These are phyloP conservation scores for Cryptosporidium sp. DNA, from an alignment of 169 alveolate genomes.

Conservation along the genomic window DNA sequence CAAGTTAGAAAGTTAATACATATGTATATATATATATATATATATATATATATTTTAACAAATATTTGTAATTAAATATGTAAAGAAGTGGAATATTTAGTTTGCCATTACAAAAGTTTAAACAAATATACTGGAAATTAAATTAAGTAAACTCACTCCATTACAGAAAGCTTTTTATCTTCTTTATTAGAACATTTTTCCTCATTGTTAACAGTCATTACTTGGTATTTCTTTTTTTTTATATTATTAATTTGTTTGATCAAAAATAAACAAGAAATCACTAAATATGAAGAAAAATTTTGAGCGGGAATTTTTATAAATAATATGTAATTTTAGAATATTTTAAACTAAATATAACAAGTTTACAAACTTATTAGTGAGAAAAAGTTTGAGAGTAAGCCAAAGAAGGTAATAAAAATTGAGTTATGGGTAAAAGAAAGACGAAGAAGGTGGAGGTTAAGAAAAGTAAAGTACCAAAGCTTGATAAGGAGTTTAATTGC, in stretches of 20 bases:
- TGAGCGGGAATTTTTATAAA: conserved; percentile 1
- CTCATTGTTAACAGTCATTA: neutral
- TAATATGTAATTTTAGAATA: neutral
- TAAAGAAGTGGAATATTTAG: neutral
- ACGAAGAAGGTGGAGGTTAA: conserved; percentile 81
- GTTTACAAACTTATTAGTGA: neutral
- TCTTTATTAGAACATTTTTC: neutral
- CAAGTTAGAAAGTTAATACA: too few relatives aligned
- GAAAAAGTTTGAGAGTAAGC: neutral
- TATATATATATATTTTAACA: neutral
- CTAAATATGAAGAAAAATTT: neutral
- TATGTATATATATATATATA: too few relatives aligned
- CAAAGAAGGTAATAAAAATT: neutral
- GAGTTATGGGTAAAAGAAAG: conserved; percentile 86
- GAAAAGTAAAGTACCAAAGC: conserved; percentile 84
- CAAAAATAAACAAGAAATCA: neutral
- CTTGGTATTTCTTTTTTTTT: neutral
- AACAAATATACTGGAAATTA: neutral
- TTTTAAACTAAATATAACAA: neutral
- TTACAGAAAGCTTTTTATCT: neutral
- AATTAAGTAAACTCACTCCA: conserved; percentile 8
- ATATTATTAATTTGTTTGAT: neutral
- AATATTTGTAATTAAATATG: neutral
- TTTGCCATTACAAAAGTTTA: neutral
- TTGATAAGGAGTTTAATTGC: conserved; percentile 93